These are phyloP conservation scores for Fusarium siculi DNA, from an alignment of 2,329 filamentous ascomycete species.

Conservation along the genomic window DNA sequence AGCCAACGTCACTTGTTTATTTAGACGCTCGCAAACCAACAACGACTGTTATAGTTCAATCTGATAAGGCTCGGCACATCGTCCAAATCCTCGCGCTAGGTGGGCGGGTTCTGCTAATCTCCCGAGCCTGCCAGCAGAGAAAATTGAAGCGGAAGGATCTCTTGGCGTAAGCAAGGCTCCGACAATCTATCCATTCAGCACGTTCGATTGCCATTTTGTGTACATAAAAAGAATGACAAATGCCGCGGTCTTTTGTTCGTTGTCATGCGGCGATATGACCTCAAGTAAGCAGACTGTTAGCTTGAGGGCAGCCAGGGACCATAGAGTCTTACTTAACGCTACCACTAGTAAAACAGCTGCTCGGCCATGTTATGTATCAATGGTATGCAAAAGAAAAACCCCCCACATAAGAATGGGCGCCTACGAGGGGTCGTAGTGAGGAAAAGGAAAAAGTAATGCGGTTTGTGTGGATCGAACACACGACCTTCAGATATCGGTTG, in stretches of 20 bases:
- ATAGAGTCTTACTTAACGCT: background rate
- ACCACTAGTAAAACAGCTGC: rapidly evolving
- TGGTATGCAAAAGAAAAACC: no score
- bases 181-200: background rate
- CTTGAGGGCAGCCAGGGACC: background rate
- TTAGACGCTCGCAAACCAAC: background rate
- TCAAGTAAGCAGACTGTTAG: background rate
- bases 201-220: background rate
- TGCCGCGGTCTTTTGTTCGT: background rate
- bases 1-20: background rate
- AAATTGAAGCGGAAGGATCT: background rate
- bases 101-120: background rate
- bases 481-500: slow-evolving; percentile 26
- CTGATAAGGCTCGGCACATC: background rate
- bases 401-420: background rate
- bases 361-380: background rate
- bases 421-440: rapidly evolving
- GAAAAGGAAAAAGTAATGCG: background rate
- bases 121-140: background rate
- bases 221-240: background rate
- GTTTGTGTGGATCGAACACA: slow-evolving; percentile 34
- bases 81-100: background rate
- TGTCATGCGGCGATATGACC: background rate
- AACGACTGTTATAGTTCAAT: background rate
- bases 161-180: background rate